Evolutionary conservation across 352 stramenopile genomes (phyloP), one percentile per base, ranked within the genome.

Genomic region (Pythium dissimile): DNA sequence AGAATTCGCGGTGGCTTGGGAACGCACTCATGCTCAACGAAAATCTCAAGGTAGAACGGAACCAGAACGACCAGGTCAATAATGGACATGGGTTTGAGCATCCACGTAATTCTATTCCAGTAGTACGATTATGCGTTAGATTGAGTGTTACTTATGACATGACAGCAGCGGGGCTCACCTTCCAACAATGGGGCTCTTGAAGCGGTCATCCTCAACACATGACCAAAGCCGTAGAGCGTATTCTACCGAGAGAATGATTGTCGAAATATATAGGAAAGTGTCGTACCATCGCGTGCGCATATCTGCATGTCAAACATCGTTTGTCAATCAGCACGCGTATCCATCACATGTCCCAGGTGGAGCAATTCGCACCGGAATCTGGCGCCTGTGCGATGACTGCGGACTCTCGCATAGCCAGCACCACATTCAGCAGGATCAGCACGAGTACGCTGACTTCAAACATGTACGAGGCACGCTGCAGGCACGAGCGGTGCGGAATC

Each of bases 11-110:
- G 38, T 30, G 32, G 59, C n/a, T n/a, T n/a, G n/a, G n/a, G n/a
- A 12, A 10, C 81, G 54, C 56, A 91, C 79, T 80, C 60, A 5
- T 80, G 69, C 51, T 89, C 71, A 30, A 80, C 68, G 26, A 67
- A 73, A n/a, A 94, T 89, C 56, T 92, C 84, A 3, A 94, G 35
- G 62, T 87, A 94, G 50, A 91, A 94, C 8, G 84, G 84, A 18
- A 92, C 50, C 16, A 94, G 68, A 8, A 88, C 78, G 30, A 86
- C 52, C 15, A 92, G 67, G 34, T 92, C 84, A 43, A 94, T 92
- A 20, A 92, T 16, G 0, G 84, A 92, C 79, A 92, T 90, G 1
- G 84, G 82, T 21, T 72, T 73, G 0, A 80, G 11, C 82, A 92
- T 92, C 84, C 84, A 94, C 58, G 75, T 80, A 13, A 93, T 50